Evolutionary conservation across 1,284 basidiomycete genomes (phyloP).

Genomic region (Ganoderma sp.): DNA sequence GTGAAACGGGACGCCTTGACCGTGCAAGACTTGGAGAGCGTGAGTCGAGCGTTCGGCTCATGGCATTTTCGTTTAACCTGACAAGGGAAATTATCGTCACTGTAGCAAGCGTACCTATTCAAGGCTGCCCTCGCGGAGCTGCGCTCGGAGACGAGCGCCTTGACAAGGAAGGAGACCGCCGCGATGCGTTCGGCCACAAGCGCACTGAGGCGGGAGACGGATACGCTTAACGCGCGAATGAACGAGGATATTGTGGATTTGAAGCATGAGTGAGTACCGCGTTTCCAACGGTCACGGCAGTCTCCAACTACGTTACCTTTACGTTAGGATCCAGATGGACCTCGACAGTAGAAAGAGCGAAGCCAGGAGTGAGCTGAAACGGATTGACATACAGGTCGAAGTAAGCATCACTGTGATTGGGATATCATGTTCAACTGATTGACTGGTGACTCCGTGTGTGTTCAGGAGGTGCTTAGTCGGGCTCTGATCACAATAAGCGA

Average conservation of each 20-base stretch:
- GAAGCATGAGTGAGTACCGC: constrained; percentile 82
- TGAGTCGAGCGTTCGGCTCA: constrained; percentile 49
- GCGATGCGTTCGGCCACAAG: constrained; percentile 78
- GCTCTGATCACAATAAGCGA: constrained; percentile 86
- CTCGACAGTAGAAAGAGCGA: constrained; percentile 95
- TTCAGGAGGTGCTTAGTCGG: constrained; percentile 86
- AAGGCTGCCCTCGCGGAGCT: constrained; percentile 92
- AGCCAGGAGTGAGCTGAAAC: constrained; percentile 86
- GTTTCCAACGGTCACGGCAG: background rate
- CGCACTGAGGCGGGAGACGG: constrained; percentile 87
- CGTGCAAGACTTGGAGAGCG: constrained; percentile 89
- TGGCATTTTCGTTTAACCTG: background rate
- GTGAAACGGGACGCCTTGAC: constrained; percentile 80
- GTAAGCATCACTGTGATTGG: constrained; percentile 48
- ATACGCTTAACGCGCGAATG: constrained; percentile 88
- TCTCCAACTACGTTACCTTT: too few relatives aligned
- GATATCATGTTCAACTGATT: background rate
- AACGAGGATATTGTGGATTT: constrained; percentile 91
- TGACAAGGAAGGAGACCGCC: constrained; percentile 85
- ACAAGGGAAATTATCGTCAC: background rate
- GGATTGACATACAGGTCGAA: constrained; percentile 89
- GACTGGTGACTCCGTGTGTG: background rate
- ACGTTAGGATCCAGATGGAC: constrained; percentile 88
- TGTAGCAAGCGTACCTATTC: constrained; percentile 94
- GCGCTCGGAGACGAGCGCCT: constrained; percentile 85